Conservation (phyloP, 2,329 filamentous ascomycete species). For the Curvularia sp. region DNA sequence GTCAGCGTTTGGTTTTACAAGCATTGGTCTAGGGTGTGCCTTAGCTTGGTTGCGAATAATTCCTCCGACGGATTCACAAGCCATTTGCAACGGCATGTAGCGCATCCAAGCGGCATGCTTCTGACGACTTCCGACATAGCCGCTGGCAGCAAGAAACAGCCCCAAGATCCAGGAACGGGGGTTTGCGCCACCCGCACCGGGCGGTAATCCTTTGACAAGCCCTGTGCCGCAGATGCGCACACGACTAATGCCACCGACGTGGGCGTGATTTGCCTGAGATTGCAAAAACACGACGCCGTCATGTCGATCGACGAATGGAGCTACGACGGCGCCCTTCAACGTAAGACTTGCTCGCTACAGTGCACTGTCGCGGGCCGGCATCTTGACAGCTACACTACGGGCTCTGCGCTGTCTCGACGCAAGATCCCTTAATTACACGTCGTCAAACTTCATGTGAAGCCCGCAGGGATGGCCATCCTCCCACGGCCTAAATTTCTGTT, state of each 20-base stretch:
- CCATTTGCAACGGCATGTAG: neutral
- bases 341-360: neutral
- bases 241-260: neutral
- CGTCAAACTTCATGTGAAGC: constrained; percentile 30
- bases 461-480: constrained; percentile 16
- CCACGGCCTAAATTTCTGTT: constrained; percentile 22
- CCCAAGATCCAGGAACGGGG: neutral
- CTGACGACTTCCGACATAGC: neutral
- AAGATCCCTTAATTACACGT: neutral
- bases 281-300: neutral
- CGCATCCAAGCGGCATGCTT: neutral
- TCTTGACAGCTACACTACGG: neutral
- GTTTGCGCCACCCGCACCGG: neutral
- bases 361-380: neutral
- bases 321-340: neutral
- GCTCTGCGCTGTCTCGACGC: neutral
- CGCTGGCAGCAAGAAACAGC: neutral
- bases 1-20: too few relatives aligned
- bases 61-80: too few relatives aligned
- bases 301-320: neutral
- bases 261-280: neutral
- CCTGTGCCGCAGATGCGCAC: neutral
- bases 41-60: too few relatives aligned
- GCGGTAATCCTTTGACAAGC: neutral
- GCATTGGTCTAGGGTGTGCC: too few relatives aligned